Conservation (phyloP, 2,329 filamentous ascomycete genomes). For the Alternaria angustiovoidea region DNA sequence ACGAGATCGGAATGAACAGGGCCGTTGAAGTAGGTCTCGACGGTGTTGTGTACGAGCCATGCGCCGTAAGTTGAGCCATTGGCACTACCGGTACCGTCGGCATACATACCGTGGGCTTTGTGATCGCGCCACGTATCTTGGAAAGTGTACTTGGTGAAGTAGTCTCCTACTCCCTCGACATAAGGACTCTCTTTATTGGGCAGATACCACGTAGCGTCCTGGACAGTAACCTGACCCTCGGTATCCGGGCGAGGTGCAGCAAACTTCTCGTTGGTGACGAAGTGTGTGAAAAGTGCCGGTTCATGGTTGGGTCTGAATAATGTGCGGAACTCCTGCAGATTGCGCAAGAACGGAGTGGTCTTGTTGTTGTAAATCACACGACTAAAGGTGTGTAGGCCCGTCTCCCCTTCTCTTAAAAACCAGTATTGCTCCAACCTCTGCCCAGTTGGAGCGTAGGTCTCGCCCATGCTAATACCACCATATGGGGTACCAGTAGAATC, state of each 20-base stretch:
- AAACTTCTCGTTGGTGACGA: constrained; percentile 63
- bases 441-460: constrained; percentile 65
- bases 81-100: constrained; percentile 60
- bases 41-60: constrained; percentile 71
- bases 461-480: constrained; percentile 67
- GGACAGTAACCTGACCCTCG: constrained; percentile 59
- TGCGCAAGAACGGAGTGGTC: constrained; percentile 63
- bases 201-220: constrained; percentile 71
- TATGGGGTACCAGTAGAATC: constrained; percentile 63
- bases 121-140: constrained; percentile 66
- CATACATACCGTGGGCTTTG: constrained; percentile 64
- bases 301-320: constrained; percentile 66
- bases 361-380: constrained; percentile 68
- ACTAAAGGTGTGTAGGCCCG: constrained; percentile 68
- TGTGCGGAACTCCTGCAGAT: constrained; percentile 68
- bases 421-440: constrained; percentile 70
- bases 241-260: constrained; percentile 62
- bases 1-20: constrained; percentile 69
- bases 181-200: constrained; percentile 65
- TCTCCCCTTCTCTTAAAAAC: constrained; percentile 70
- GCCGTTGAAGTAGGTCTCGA: constrained; percentile 69
- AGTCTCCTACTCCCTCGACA: constrained; percentile 64
- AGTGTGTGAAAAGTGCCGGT: constrained; percentile 65
- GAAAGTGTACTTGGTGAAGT: constrained; percentile 74
- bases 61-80: constrained; percentile 65